Percentiles rank a stretch among this genome's conserved stretches.
Evolutionary conservation across 345 rosid genomes (phyloP).

Genomic region (Jatropha curcas): DNA sequence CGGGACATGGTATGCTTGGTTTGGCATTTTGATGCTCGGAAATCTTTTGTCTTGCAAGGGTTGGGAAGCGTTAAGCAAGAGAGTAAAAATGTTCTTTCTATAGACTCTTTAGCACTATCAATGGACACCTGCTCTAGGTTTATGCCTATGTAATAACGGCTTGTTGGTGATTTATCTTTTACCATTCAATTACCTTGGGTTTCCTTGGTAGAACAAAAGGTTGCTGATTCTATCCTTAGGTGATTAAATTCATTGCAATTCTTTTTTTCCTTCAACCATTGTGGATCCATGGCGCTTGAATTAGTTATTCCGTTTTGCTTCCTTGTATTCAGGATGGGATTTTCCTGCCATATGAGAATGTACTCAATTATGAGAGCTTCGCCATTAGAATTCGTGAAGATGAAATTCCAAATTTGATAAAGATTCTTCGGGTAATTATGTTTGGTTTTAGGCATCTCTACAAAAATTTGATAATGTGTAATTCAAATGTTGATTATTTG

Average conservation of each 20-base stretch:
- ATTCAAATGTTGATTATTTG: slow-evolving; percentile 5
- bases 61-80: neutral
- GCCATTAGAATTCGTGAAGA: slow-evolving; percentile 80
- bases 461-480: neutral
- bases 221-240: neutral
- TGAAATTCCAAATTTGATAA: slow-evolving; percentile 83
- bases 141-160: neutral
- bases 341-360: slow-evolving; percentile 88
- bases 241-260: neutral
- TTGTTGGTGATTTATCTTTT: neutral
- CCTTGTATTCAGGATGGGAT: slow-evolving; percentile 74
- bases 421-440: slow-evolving; percentile 72
- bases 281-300: neutral
- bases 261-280: neutral
- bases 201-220: neutral
- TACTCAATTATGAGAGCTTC: slow-evolving; percentile 92
- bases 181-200: neutral
- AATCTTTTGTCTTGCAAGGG: neutral
- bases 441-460: neutral
- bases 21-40: neutral
- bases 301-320: slow-evolving; percentile 16
- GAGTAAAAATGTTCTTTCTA: neutral
- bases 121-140: neutral
- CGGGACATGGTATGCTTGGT: neutral
- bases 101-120: neutral